Conservation (phyloP, 805 yeast genomes). For the Candida anglica region DNA sequence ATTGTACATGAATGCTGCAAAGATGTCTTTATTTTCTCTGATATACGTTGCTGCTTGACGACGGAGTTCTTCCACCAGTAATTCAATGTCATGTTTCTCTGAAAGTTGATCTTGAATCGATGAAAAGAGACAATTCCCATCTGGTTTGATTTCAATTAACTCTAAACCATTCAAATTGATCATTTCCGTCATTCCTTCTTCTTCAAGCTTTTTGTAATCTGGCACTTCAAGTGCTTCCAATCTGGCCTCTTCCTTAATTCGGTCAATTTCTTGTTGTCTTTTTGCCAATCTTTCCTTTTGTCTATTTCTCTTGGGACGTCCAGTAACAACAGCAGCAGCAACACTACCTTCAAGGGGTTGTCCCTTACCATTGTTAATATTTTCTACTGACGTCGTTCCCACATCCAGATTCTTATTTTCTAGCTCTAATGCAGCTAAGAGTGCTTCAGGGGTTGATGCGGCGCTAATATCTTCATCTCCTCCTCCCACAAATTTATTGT, state of each 20-base stretch:
- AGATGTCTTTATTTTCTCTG: slow-evolving; percentile 60
- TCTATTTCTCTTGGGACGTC: slow-evolving; percentile 44
- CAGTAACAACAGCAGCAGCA: neutral
- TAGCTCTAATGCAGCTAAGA: slow-evolving; percentile 57
- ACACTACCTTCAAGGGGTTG: no score
- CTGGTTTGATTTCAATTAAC: slow-evolving; percentile 75
- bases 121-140: slow-evolving; percentile 91
- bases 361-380: neutral
- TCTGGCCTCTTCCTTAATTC: slow-evolving; percentile 62
- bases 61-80: slow-evolving; percentile 54
- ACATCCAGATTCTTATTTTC: slow-evolving; percentile 1
- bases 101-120: slow-evolving; percentile 75
- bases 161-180: slow-evolving; percentile 46
- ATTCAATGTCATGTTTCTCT: slow-evolving; percentile 10
- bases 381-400: neutral
- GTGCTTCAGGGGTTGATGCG: slow-evolving; percentile 62
- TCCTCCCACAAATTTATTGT: slow-evolving; percentile 7
- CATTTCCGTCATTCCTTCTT: slow-evolving; percentile 55
- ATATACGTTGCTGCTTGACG: slow-evolving; percentile 64
- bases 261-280: slow-evolving; percentile 65
- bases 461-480: slow-evolving; percentile 34
- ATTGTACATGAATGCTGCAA: slow-evolving; percentile 78
- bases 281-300: slow-evolving; percentile 80
- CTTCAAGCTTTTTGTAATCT: slow-evolving; percentile 69
- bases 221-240: slow-evolving; percentile 65